Base-by-base conservation (phyloP, 768 basidiomycete genomes). In the Termitomyces sp. region DNA sequence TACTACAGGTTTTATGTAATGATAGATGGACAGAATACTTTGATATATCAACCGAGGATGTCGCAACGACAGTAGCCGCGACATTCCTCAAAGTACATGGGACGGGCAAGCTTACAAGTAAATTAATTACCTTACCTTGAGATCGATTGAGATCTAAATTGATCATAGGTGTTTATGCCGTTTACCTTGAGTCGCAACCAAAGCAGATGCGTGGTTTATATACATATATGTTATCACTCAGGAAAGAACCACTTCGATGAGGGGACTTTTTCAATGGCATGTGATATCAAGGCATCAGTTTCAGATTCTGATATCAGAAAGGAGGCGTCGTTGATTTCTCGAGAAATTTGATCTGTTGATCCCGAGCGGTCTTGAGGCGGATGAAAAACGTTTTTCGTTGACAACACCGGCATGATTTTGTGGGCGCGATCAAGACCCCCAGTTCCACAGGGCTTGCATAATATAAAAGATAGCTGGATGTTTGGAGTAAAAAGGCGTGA, bases 351-450 rank as follows among this genome's bases (percentile, higher is more conserved):
- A 51, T 51, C 38, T 19, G 26, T 38, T 30, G 50, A 51, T 41
- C n/a, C n/a, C 21, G 23, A 35, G 49, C 15, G 50, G 38, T n/a
- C 17, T 41, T 30, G 38, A 38, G 50, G 38, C 50, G 50, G 38
- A 53, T 17, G 52, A 45, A 53, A 53, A 44, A 44, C 52, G 52
- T 53, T 42, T 44, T 26, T 53, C 52, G 52, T 53, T n/a, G 15
- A 7, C 21, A 42, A 45, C 30, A 15, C 43, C 35, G 17, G 41
- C 30, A 42, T 52, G 50, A 52, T 40, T 30, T 31, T 43, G 52
- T 53, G 21, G 42, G 52, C 42, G 52, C 31, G 14, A 28, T 10
- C 31, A 42, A 14, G 31, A 33, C 30, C 30, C 35, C 38, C 23
- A 23, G 11, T 50, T 15, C 9, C 50, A 11, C 26, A 30, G 12